phyloP scores from a whole-genome alignment of 345 rosid genomes.

The Aquilaria yunnanensis region DNA sequence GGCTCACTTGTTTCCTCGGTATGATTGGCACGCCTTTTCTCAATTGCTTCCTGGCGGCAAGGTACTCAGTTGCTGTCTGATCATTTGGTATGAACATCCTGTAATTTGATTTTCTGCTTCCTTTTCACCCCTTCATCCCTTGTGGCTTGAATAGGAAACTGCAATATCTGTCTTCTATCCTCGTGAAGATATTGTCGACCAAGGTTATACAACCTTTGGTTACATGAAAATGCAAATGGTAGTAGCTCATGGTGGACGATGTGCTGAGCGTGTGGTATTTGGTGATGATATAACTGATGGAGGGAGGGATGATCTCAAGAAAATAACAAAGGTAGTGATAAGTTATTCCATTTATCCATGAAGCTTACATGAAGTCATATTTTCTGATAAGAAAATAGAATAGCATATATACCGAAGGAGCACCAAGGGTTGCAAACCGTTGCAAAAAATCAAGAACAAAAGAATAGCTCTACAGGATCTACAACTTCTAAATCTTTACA shows the following conservation, averaged over 20 bases:
- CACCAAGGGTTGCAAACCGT: too few species aligned
- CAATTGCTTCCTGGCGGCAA: constrained; percentile 98
- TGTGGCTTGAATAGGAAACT: constrained; percentile 56
- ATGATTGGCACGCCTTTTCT: constrained; percentile 99
- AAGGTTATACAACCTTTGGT: constrained; percentile 95
- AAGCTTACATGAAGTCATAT: too few species aligned
- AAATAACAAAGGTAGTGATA: constrained; percentile 70
- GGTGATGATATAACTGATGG: constrained; percentile 92
- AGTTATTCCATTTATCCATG: too few species aligned
- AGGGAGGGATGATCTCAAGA: constrained; percentile 87
- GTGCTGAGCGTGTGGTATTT: constrained; percentile 82
- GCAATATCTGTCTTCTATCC: constrained; percentile 94
- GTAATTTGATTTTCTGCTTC: background rate
- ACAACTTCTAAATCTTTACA: too few species aligned
- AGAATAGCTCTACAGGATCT: too few species aligned
- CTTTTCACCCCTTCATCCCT: background rate
- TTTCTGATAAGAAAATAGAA: too few species aligned
- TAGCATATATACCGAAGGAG: too few species aligned
- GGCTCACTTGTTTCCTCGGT: constrained; percentile 94
- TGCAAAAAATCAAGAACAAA: too few species aligned
- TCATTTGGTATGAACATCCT: background rate
- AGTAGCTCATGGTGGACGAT: constrained; percentile 95
- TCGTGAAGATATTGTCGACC: constrained; percentile 92
- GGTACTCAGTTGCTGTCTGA: constrained; percentile 30
- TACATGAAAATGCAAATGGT: constrained; percentile 99